Evolutionary conservation across 345 rosid genomes (phyloP).

Genomic region (Aquilaria malaccensis): DNA sequence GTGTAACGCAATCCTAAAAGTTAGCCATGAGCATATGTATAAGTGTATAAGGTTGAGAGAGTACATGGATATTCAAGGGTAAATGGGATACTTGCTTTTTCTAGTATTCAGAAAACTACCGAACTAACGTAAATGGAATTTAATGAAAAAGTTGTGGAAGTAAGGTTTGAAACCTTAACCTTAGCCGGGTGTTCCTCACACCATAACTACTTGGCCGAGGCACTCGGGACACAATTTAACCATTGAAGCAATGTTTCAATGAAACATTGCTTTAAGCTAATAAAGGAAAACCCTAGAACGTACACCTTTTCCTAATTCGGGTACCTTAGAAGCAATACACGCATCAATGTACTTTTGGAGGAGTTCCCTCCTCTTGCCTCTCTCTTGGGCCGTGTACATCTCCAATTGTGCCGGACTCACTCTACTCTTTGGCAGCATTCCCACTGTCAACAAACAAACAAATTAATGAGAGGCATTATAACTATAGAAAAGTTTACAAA

Average conservation of each 20-base stretch:
- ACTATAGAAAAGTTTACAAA: not conserved
- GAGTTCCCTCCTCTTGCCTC: conserved; percentile 47
- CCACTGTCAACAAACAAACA: conserved; percentile 36
- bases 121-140: too few relatives aligned
- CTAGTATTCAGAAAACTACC: too few relatives aligned
- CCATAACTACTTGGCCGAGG: too few relatives aligned
- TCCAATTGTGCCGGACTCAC: conserved; percentile 58
- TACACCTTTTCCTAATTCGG: not conserved
- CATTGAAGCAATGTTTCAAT: too few relatives aligned
- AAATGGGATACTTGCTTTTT: too few relatives aligned
- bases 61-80: too few relatives aligned
- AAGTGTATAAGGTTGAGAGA: not conserved
- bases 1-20: conserved; percentile 1
- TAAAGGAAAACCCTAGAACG: too few relatives aligned
- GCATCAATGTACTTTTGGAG: conserved; percentile 42
- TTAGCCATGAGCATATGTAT: not conserved
- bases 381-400: conserved; percentile 50
- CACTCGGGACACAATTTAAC: too few relatives aligned
- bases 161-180: too few relatives aligned
- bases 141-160: too few relatives aligned
- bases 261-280: too few relatives aligned
- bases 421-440: conserved; percentile 49
- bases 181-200: too few relatives aligned
- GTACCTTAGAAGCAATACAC: conserved; percentile 56
- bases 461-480: not conserved